Evolutionary conservation across 1,284 basidiomycete genomes (phyloP).

Genomic region (Ganoderma meredithae): DNA sequence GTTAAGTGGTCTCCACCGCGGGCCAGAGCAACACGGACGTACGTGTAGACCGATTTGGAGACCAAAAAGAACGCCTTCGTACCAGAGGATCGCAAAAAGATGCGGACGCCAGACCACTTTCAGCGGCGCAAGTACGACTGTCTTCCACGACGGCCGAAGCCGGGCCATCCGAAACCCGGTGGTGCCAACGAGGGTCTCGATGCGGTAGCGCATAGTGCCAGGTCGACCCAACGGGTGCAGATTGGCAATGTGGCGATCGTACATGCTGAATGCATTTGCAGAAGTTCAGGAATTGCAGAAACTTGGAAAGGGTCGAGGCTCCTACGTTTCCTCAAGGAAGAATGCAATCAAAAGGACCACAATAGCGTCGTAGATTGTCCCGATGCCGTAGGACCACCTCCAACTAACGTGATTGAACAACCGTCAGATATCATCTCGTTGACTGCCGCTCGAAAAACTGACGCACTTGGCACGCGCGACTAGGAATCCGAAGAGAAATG

Average conservation of each 20-base stretch:
- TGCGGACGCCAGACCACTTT: conserved; percentile 71
- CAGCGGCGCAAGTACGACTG: conserved; percentile 53
- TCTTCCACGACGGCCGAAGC: conserved; percentile 61
- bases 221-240: conserved; percentile 45
- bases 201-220: conserved; percentile 56
- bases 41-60: conserved; percentile 79
- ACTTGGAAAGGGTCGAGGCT: conserved; percentile 9
- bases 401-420: conserved; percentile 46
- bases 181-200: conserved; percentile 70
- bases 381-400: conserved; percentile 78
- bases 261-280: conserved; percentile 53
- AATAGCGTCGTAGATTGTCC: conserved; percentile 60
- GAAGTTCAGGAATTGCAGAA: background rate
- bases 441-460: background rate
- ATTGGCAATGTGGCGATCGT: conserved; percentile 67
- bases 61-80: conserved; percentile 70
- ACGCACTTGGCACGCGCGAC: conserved; percentile 59
- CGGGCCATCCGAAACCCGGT: conserved; percentile 68
- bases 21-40: conserved; percentile 26
- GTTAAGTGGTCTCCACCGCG: background rate
- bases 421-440: no score
- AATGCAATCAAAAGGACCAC: conserved; percentile 64
- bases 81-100: conserved; percentile 58
- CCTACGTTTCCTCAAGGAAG: conserved; percentile 71
- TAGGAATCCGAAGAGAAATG: conserved; percentile 74